Base-by-base conservation (phyloP, 1,284 basidiomycete species). In the Pterulicium gracile region DNA sequence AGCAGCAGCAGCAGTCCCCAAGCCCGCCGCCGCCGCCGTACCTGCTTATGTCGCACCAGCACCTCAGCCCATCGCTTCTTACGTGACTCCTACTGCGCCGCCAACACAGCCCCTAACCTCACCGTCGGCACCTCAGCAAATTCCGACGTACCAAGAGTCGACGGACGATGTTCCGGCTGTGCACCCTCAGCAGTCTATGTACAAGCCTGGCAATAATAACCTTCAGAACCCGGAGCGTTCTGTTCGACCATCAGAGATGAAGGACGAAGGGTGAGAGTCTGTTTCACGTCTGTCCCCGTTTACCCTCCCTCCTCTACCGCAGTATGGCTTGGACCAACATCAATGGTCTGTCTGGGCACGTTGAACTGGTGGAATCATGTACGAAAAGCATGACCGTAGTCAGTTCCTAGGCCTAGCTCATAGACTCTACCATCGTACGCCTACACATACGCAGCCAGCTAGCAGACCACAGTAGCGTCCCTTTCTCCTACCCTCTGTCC, bases 201-300 rank as follows among this genome's bases (percentile, higher is more conserved):
- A 69, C 42, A 66, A 62, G 27, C 65, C 58, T 34, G 73, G 67
- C 51, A 69, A 73, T 32, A 72, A 57, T 46, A 63, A n/a, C n/a
- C n/a, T 72, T 42, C 62, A 64, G 12, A 63, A 69, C 40, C 68
- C 69, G 13, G 81, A 85, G 55, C 75, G 84, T 44, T 79, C 77
- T 17, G 73, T 93, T 20, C 75, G 88, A 47, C 91, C 92, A 12
- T 90, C 88, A 45, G 93, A 97, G 64, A 95, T 94, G 91, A 93
- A 93, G 65, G 94, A 97, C 60, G 93, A 96, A 88, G 93, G 93
- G 94, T 96, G 79, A 92, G 93, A 56, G 49, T 17, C 15, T 55
- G 50, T 49, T 44, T 46, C 40, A 44, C 45, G 46, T 49, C 47
- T 14, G 19, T 56, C 22, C n/a, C 44, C 18, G 35, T 43, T 44